Evolutionary conservation across 495 filamentous ascomycete genomes (phyloP).

Genomic region (Copromyces sp.): DNA sequence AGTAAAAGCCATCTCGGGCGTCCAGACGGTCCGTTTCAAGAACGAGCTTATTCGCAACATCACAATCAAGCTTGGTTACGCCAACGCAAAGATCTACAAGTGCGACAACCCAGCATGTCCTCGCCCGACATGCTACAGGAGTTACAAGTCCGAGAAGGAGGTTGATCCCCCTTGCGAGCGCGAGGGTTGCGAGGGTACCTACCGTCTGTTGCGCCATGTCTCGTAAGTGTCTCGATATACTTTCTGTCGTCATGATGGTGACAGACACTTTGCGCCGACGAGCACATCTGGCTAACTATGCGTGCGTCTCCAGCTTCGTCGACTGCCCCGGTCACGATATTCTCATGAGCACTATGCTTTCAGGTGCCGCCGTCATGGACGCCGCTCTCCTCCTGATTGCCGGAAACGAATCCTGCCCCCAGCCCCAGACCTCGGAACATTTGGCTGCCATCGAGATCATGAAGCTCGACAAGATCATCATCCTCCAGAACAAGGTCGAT

Average conservation of each 20-base stretch:
- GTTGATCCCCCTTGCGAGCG: slow-evolving; percentile 91
- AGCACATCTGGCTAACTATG: slow-evolving; percentile 3
- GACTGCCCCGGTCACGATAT: slow-evolving; percentile 99
- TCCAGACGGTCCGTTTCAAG: slow-evolving; percentile 98
- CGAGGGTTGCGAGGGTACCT: slow-evolving; percentile 77
- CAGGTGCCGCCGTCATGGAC: slow-evolving; percentile 98
- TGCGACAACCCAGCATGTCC: slow-evolving; percentile 88
- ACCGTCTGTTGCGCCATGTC: slow-evolving; percentile 76
- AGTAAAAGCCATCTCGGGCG: slow-evolving; percentile 96
- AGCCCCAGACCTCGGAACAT: slow-evolving; percentile 98
- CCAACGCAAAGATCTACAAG: slow-evolving; percentile 99
- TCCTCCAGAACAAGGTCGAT: slow-evolving; percentile 98
- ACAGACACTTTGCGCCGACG: not conserved
- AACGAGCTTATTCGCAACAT: slow-evolving; percentile 98
- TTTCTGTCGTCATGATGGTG: too few species aligned
- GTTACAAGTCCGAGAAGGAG: slow-evolving; percentile 97
- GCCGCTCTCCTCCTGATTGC: slow-evolving; percentile 92
- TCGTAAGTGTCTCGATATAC: slow-evolving; percentile 48
- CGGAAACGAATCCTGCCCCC: slow-evolving; percentile 96
- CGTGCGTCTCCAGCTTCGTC: slow-evolving; percentile 55
- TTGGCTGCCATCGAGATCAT: slow-evolving; percentile 98
- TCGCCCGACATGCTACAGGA: slow-evolving; percentile 88
- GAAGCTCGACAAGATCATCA: slow-evolving; percentile 97
- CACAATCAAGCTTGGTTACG: slow-evolving; percentile 98
- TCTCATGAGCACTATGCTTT: slow-evolving; percentile 99